Evolutionary conservation across 345 rosid genomes (phyloP), one percentile per base, ranked within the genome.

Genomic region (Leavenworthia alabamica): DNA sequence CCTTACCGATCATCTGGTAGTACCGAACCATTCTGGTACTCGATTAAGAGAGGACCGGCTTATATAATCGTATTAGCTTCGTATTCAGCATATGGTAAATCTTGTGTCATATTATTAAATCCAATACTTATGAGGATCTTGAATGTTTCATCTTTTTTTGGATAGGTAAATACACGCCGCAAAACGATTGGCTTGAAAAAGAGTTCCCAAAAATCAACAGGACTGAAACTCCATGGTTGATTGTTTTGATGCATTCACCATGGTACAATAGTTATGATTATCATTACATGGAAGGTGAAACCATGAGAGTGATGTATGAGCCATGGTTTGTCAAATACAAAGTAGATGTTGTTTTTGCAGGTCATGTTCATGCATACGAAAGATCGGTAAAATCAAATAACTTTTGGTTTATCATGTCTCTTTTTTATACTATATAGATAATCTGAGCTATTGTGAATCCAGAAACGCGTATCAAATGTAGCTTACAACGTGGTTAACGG

Each of bases 281-380:
- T 37, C 98, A 91, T 73, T 91, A 56, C 79, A 86, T 88, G 98
- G 98, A 91, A 84, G 98, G 95, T 0, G 96, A 91, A 75, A 79
- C 79, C 72, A 91, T 91, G 98, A 84, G 98, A 45, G 98, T 88
- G 17, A 82, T 91, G 86, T 91, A n/a, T 10, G 96, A 91, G 59
- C 15, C 74, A 0, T 91, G 95, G 96, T 81, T 91, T 0, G 87
- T 88, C 55, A 23, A 82, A 47, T 48, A 81, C 85, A 88, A 86
- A 65, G 95, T 91, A 3, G 98, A 88, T 68, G 82, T 88, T 10
- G 93, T 91, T 42, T 86, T 88, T 56, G 80, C 96, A 8, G 98
- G 98, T 9, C 96, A 91, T 7, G 98, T 91, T 53, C 98, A 91
- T 26, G 98, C 87, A 53, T 91, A 91, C 29, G 98, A 91, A 71